Evolutionary conservation across 441 rosid genomes (phyloP), one percentile per base, ranked within the genome.

Genomic region (Gossypium trilobum): DNA sequence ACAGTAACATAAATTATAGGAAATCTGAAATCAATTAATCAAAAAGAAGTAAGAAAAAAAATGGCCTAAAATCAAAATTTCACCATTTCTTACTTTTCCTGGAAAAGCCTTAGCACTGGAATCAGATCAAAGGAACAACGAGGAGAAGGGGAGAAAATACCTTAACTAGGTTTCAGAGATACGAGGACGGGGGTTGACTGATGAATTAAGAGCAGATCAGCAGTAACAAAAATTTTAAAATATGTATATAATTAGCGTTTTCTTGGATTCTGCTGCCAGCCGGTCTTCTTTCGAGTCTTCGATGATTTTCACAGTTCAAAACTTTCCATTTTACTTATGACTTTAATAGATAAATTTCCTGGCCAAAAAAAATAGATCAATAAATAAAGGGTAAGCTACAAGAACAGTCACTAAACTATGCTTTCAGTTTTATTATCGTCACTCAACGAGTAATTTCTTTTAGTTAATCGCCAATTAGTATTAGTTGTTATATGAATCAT

Each of bases 101-200:
- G 44, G 3, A 7, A 25, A 67, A 67, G 22, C 23, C 20, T 25
- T 48, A 14, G 23, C 1, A 67, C 33, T 9, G 44, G 27, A 68
- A 68, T 51, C 46, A 68, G 46, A 68, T 68, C 42, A 50, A 25
- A 67, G 39, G 3, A 67, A 29, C 58, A 25, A 42, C 23, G 23
- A 14, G 36, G 5, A 44, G 23, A 56, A 14, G 13, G n/a, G 10
- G 8, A 7, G 58, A 42, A 4, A 42, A 22, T 44, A 58, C 74
- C 74, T 57, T 14, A 71, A 71, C 5, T 20, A 39, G 31, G 52
- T 50, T 17, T 70, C 20, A 11, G 20, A 42, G 73, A 71, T 5
- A 33, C 25, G 65, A 57, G 56, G 65, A 42, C n/a, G 4, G 11
- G 4, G 2, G 54, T 70, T 54, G 73, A 70, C 54, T 56, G 51